Base-by-base conservation (phyloP, 441 rosid genomes). In the Bocquillonia castaneifolia region DNA sequence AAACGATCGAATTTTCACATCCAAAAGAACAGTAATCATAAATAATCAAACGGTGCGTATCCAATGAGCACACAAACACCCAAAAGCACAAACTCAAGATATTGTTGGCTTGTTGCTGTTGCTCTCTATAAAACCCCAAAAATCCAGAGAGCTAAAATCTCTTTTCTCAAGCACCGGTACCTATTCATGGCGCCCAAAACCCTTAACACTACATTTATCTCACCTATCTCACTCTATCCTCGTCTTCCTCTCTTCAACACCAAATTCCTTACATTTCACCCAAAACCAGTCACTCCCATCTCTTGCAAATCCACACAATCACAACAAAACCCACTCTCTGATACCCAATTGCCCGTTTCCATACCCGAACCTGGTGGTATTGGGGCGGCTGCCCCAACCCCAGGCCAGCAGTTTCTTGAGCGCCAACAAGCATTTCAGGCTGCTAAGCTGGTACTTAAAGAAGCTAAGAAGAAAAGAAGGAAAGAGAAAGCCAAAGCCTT, bases 321-420 rank as follows among this genome's bases (percentile, higher is more conserved):
- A 8, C 54, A 75, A 13, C 44, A 32, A 40, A 20, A 31, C 12
- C 78, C 89, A 1, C 74, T 72, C 26, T 10, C 76, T 1, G 74
- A 68, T 31, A 34, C 82, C 32, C 81, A 77, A 31, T 74, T 74
- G 63, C 70, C 79, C 15, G 54, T 47, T 37, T 44, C 77, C 32
- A 52, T n/a, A 31, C 67, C 76, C 56, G 83, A 84, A 25, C 65
- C 74, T 14, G 81, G 79, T 3, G 97, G 97, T 18, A 67, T 77
- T 13, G 93, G 96, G 12, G 89, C 96, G 10, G 96, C 97, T 4
- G 85, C 88, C 34, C 84, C 87, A 44, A 84, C 91, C 2, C 87
- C 84, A 4, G 96, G 97, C 39, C 94, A 91, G 32, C 73, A 78
- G 74, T 88, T 89, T 73, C 73, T 89, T 42, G 88, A 86, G 76